Conservation (phyloP, 2,329 filamentous ascomycete genomes). For the Phialemonium atrogriseum region DNA sequence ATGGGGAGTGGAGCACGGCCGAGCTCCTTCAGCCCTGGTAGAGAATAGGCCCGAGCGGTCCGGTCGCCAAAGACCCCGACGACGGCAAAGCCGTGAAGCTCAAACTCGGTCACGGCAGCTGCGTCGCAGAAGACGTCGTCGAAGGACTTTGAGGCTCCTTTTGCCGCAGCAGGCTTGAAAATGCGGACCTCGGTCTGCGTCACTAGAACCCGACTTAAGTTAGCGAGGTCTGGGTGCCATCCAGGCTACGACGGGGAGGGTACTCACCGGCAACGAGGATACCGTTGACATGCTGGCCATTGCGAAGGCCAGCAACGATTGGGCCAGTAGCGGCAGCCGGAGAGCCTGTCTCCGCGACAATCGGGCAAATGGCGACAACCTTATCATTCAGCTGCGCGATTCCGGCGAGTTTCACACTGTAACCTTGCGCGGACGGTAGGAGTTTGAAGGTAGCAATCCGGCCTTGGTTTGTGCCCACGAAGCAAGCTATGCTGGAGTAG, state of each 20-base stretch:
- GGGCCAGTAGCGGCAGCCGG: conserved; percentile 67
- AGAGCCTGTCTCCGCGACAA: conserved; percentile 69
- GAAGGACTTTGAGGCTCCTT: conserved; percentile 88
- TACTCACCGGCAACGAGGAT: conserved; percentile 64
- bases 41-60: conserved; percentile 68
- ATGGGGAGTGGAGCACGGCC: conserved; percentile 57
- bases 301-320: conserved; percentile 67
- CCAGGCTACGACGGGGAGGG: neutral
- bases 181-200: conserved; percentile 71
- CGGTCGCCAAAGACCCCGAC: conserved; percentile 82
- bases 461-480: conserved; percentile 80
- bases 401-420: conserved; percentile 65
- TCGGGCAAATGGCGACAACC: conserved; percentile 70
- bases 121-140: conserved; percentile 76
- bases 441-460: conserved; percentile 87
- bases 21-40: conserved; percentile 85
- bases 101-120: conserved; percentile 66
- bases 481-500: conserved; percentile 89
- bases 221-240: neutral
- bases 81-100: conserved; percentile 68
- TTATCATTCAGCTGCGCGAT: conserved; percentile 56
- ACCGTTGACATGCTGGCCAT: conserved; percentile 68
- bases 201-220: conserved; percentile 26
- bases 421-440: conserved; percentile 65
- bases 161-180: conserved; percentile 75